phyloP scores from a whole-genome alignment of 2,329 filamentous ascomycete species.

The Paecilomyces formosus region DNA sequence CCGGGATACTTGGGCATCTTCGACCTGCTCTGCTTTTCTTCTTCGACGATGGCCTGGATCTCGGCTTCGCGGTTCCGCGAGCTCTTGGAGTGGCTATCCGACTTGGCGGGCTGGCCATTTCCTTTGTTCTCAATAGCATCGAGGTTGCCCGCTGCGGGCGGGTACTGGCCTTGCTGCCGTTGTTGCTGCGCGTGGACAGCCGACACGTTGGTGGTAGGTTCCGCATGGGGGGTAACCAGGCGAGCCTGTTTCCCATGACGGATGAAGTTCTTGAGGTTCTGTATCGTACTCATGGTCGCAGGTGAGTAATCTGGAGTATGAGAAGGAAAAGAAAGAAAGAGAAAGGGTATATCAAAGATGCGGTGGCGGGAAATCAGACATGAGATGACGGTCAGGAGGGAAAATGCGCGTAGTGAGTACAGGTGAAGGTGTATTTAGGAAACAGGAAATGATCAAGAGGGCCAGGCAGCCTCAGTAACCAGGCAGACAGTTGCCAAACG shows the following conservation, averaged over 20 bases:
- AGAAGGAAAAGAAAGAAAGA: neutral
- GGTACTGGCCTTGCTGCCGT: conserved; percentile 38
- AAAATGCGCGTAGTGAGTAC: neutral
- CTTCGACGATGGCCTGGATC: conserved; percentile 77
- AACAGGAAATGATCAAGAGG: neutral
- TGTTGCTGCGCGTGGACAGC: conserved; percentile 58
- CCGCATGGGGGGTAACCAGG: conserved; percentile 52
- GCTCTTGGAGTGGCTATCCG: conserved; percentile 53
- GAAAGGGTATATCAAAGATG: neutral
- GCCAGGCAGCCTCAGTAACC: neutral
- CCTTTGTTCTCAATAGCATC: conserved; percentile 55
- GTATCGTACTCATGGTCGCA: conserved; percentile 61
- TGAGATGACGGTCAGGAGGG: neutral
- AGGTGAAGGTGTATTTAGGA: neutral
- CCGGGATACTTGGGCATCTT: conserved; percentile 84
- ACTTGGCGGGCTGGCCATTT: conserved; percentile 58
- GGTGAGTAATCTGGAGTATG: conserved; percentile 1
- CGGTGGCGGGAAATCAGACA: neutral
- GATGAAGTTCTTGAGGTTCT: conserved; percentile 97
- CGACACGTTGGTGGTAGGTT: conserved; percentile 57
- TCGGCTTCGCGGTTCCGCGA: conserved; percentile 49
- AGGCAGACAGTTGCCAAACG: neutral
- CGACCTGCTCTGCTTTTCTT: conserved; percentile 78
- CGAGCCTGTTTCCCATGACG: conserved; percentile 95
- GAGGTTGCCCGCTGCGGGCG: conserved; percentile 52